phyloP scores from a whole-genome alignment of 1,139 yeast genomes.

The Saccharomycopsis hybrid region DNA sequence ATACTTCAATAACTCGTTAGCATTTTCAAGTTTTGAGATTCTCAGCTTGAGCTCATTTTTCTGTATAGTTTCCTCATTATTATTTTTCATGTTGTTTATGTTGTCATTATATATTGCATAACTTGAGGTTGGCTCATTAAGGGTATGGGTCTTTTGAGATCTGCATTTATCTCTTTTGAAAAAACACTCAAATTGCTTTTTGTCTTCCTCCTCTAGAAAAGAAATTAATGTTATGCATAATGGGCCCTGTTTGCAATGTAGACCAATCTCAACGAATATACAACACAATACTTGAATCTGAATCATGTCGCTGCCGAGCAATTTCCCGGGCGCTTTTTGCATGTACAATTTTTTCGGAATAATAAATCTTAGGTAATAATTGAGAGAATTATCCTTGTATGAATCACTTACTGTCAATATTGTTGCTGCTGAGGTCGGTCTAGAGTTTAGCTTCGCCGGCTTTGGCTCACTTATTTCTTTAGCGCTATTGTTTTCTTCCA shows the following conservation, averaged over 20 bases:
- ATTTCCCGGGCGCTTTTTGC: not conserved
- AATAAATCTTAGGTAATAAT: not conserved
- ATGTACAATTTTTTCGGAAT: conserved; percentile 1
- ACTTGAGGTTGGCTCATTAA: not conserved
- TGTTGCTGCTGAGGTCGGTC: not conserved
- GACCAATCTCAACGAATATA: conserved; percentile 6
- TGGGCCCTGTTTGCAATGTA: conserved; percentile 7
- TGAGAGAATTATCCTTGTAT: conserved; percentile 1
- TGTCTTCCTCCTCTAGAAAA: conserved; percentile 3
- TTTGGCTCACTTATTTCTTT: not conserved
- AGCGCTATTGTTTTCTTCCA: not conserved
- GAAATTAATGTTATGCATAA: conserved; percentile 9
- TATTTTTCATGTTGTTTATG: not conserved
- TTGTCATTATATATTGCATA: not conserved
- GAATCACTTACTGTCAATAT: conserved; percentile 2
- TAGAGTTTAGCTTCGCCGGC: not conserved
- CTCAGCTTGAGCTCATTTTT: not conserved
- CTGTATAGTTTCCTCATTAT: not conserved
- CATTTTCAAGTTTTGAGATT: not conserved
- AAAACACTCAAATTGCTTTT: not conserved
- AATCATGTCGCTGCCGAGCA: not conserved
- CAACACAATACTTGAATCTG: conserved; percentile 8
- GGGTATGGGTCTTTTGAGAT: no score
- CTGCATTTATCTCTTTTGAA: not conserved
- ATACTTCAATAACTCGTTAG: not conserved